These are phyloP conservation scores for Aulographum hederae DNA, from an alignment of 2,329 filamentous ascomycete genomes.

Conservation along the genomic window DNA sequence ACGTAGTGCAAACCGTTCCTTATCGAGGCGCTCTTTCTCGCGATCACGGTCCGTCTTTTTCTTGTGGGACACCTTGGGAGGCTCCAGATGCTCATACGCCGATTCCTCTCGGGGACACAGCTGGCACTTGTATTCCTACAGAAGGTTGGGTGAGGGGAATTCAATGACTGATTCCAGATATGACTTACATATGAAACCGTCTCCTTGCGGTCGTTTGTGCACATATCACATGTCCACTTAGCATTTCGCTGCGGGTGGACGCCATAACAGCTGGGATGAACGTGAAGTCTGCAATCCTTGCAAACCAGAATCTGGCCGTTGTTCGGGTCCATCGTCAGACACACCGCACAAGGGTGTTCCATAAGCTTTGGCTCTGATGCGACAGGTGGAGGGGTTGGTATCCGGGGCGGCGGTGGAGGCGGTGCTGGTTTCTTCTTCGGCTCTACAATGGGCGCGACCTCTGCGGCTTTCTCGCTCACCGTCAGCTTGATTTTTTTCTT, in stretches of 20 bases:
- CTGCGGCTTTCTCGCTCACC: conserved; percentile 23
- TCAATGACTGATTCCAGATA: conserved; percentile 14
- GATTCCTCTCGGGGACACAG: conserved; percentile 73
- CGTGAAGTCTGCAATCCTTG: conserved; percentile 73
- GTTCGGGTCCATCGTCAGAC: conserved; percentile 48
- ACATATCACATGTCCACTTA: conserved; percentile 95
- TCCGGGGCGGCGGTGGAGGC: conserved; percentile 32
- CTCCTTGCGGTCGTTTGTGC: conserved; percentile 80
- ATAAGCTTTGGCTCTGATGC: conserved; percentile 56
- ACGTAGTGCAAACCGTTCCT: conserved; percentile 58
- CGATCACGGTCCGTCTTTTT: conserved; percentile 89
- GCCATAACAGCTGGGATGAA: conserved; percentile 89
- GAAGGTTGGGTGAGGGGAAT: conserved; percentile 8
- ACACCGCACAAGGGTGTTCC: conserved; percentile 70
- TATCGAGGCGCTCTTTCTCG: conserved; percentile 72
- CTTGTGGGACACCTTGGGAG: conserved; percentile 57
- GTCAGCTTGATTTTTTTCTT: conserved; percentile 42
- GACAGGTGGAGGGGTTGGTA: conserved; percentile 27
- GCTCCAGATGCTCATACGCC: conserved; percentile 68
- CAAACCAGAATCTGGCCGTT: conserved; percentile 57
- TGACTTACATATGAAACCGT: conserved; percentile 65
- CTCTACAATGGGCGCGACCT: conserved; percentile 10
- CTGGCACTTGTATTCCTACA: conserved; percentile 73
- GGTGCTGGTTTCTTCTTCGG: conserved; percentile 35
- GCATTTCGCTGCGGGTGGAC: conserved; percentile 48